A percentile compares a stretch with the other conserved stretches of the same genome.
Conservation (phyloP, 2,329 filamentous ascomycete genomes). For the Penicillium sp. region DNA sequence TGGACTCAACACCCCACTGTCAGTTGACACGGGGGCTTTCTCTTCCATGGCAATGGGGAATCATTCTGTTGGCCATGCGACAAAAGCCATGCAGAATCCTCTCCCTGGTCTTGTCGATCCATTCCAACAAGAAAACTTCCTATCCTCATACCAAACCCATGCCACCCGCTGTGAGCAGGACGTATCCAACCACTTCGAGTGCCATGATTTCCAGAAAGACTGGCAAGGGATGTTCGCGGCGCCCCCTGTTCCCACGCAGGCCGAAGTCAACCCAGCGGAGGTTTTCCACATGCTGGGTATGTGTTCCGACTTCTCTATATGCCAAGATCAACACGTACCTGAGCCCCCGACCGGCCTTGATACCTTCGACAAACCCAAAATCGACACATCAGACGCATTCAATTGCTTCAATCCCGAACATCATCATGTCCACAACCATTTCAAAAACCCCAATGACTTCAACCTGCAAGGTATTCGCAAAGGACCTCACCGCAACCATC, state of each 20-base stretch:
- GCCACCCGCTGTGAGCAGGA: conserved; percentile 23
- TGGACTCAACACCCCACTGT: conserved; percentile 31
- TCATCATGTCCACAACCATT: conserved; percentile 28
- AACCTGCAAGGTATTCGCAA: conserved; percentile 20
- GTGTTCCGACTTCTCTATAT: conserved; percentile 32
- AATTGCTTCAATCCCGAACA: conserved; percentile 34
- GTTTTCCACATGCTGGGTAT: conserved; percentile 39
- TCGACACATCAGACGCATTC: conserved; percentile 24
- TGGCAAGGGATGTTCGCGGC: conserved; percentile 23
- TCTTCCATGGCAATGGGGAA: conserved; percentile 22
- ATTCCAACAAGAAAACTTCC: conserved; percentile 23
- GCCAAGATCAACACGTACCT: conserved; percentile 27
- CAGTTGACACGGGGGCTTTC: conserved; percentile 30
- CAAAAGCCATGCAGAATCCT: conserved; percentile 23
- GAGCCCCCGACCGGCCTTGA: conserved; percentile 16
- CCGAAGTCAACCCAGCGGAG: conserved; percentile 35
- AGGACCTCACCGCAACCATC: conserved; percentile 35
- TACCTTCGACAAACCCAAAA: conserved; percentile 23
- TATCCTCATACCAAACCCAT: conserved; percentile 26
- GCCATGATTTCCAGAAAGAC: conserved; percentile 32
- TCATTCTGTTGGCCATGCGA: conserved; percentile 16
- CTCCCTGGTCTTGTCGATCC: conserved; percentile 16
- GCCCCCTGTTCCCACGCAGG: conserved; percentile 26
- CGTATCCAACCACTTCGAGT: conserved; percentile 30
- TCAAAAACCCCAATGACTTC: conserved; percentile 30